Evolutionary conservation across 2,329 filamentous ascomycete genomes (phyloP).

Genomic region (Aspergillus aculeatinus): DNA sequence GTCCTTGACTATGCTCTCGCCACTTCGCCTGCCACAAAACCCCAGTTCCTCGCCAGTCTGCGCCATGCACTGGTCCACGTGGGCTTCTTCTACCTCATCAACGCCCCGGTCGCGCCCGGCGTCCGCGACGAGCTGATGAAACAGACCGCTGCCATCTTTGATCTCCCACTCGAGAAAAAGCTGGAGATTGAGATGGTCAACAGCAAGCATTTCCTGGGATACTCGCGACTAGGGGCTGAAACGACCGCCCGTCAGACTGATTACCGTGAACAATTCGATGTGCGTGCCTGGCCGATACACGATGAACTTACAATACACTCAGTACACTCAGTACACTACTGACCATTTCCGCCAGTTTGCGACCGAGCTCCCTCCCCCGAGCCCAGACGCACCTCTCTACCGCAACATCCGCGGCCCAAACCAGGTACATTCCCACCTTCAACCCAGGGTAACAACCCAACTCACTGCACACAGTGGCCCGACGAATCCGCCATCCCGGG

Average conservation of each 20-base stretch:
- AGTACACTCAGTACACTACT: neutral
- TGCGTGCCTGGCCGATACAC: constrained; percentile 18
- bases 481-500: constrained; percentile 32
- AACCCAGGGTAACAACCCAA: neutral
- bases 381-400: constrained; percentile 35
- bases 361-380: constrained; percentile 37
- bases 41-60: neutral
- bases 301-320: constrained; percentile 10
- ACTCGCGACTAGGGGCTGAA: constrained; percentile 36
- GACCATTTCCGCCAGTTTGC: constrained; percentile 28
- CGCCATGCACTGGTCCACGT: neutral
- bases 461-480: constrained; percentile 29
- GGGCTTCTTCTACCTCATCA: constrained; percentile 1
- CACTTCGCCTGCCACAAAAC: neutral
- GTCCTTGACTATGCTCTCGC: neutral
- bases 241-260: constrained; percentile 35
- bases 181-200: constrained; percentile 49
- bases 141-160: constrained; percentile 46
- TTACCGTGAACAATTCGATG: constrained; percentile 39
- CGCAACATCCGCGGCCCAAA: constrained; percentile 38
- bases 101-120: neutral
- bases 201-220: constrained; percentile 39
- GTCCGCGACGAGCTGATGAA: constrained; percentile 26
- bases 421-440: constrained; percentile 24
- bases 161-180: constrained; percentile 47